These are phyloP conservation scores for Schizonepeta tenuifolia DNA, from an alignment of 257 asterid genomes.

Conservation along the genomic window DNA sequence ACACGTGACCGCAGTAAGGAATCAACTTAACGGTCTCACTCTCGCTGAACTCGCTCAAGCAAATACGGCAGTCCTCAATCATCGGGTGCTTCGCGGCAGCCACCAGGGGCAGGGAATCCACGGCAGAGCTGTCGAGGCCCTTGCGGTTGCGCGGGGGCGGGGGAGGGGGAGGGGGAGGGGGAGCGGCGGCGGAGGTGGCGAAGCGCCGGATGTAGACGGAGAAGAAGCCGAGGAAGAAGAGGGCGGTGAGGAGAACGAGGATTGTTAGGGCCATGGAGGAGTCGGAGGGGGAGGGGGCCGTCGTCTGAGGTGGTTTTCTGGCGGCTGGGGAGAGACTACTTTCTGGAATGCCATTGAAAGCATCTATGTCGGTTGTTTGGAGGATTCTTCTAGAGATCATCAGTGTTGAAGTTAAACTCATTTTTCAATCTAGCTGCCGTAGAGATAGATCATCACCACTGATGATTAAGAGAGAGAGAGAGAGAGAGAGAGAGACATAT, in stretches of 20 bases:
- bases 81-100: conserved; percentile 46
- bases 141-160: conserved; percentile 28
- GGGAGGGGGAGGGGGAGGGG: conserved; percentile 18
- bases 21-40: conserved; percentile 59
- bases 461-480: neutral
- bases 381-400: conserved; percentile 36
- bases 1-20: conserved; percentile 82
- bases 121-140: conserved; percentile 44
- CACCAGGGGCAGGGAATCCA: conserved; percentile 55
- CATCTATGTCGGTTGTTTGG: conserved; percentile 32
- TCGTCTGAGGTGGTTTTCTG: conserved; percentile 7
- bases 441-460: conserved; percentile 20
- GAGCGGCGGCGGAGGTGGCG: conserved; percentile 27
- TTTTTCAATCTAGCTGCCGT: conserved; percentile 7
- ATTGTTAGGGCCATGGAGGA: conserved; percentile 66
- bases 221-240: conserved; percentile 71
- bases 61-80: conserved; percentile 68
- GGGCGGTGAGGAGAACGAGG: conserved; percentile 58
- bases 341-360: conserved; percentile 29
- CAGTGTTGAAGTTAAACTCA: conserved; percentile 10
- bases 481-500: neutral
- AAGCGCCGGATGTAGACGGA: conserved; percentile 70
- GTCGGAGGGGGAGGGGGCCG: conserved; percentile 46
- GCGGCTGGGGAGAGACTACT: neutral
- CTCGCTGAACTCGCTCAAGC: conserved; percentile 66